Base-by-base conservation (phyloP, 2,329 filamentous ascomycete genomes). In the Chrysoporthe austroafricana region DNA sequence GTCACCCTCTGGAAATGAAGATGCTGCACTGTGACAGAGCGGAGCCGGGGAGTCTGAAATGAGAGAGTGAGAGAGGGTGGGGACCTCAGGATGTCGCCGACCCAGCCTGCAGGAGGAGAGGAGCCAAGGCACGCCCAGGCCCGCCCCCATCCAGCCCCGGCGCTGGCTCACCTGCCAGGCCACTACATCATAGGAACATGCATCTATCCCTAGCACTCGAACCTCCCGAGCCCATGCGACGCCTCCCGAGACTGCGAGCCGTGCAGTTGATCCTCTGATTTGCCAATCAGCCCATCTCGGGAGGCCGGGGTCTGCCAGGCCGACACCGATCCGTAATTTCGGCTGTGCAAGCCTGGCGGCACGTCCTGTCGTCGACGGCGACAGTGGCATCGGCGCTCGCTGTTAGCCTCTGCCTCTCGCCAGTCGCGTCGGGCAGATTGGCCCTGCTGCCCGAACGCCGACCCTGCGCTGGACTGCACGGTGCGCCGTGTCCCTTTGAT, bases 1-100 rank as follows among this genome's bases (percentile, higher is more conserved):
- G 39, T 32, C 57, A 43, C 60, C 4, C 32, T 61, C 46, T 58
- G 52, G 62, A 63, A 66, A 66, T 66, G 59, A 63, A 26, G 42
- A 59, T 46, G 42, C 64, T 66, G 64, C 64, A 63, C 59, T 66
- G 59, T 58, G 64, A 66, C 64, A 44, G 59, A 52, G 39, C 16
- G 34, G 50, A 50, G n/a, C 57, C 50, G 52, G 60, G 59, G 39
- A 34, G 50, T 58, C 58, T 62, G 64, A 62, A 62, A 39, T 57
- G 54, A 57, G 34, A 56, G 7, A n/a, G 32, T n/a, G 32, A n/a
- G 34, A 36, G 52, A 57, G 54, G 32, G 36, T 39, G 36, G 54
- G 32, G 16, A 39, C 54, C 54, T 16, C 14, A 57, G 32, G 54
- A 57, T 36, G 54, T 36, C 32, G 32, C 34, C 54, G 34, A 57